Percentiles rank a stretch among this genome's conserved stretches.
These are phyloP conservation scores for Aphanomyces astaci DNA, from an alignment of 352 stramenopile genomes.

Conservation along the genomic window DNA sequence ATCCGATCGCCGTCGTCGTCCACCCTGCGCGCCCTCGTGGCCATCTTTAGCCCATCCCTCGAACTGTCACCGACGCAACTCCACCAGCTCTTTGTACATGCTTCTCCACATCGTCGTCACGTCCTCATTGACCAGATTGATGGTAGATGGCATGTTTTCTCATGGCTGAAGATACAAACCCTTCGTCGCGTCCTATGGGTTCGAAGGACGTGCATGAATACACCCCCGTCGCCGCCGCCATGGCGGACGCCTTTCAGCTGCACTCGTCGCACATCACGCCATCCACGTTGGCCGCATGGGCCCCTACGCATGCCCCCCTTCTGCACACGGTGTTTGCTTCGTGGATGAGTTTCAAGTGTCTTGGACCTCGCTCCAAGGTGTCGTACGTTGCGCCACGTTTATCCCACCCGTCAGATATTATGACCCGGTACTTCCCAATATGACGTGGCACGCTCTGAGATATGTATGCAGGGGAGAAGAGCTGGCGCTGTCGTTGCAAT, in stretches of 20 bases:
- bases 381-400: slow-evolving; percentile 45
- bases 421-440: slow-evolving; percentile 45
- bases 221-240: slow-evolving; percentile 31
- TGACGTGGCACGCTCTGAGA: neutral
- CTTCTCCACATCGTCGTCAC: neutral
- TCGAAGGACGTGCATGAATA: neutral
- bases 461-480: slow-evolving; percentile 46
- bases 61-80: slow-evolving; percentile 40
- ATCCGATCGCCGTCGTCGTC: slow-evolving; percentile 54
- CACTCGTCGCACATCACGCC: slow-evolving; percentile 31
- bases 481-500: slow-evolving; percentile 46
- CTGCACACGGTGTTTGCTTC: slow-evolving; percentile 68
- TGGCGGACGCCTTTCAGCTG: slow-evolving; percentile 19
- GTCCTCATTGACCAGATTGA: neutral
- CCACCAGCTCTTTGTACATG: slow-evolving; percentile 32
- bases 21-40: slow-evolving; percentile 45
- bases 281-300: slow-evolving; percentile 60
- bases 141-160: slow-evolving; percentile 34
- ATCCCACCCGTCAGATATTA: slow-evolving; percentile 57
- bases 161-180: slow-evolving; percentile 37
- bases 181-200: neutral
- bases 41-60: slow-evolving; percentile 38
- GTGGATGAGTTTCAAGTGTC: slow-evolving; percentile 55
- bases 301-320: slow-evolving; percentile 49
- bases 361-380: slow-evolving; percentile 33